Evolutionary conservation across 306 rosid species (phyloP).

Genomic region (Castanopsis chinensis): DNA sequence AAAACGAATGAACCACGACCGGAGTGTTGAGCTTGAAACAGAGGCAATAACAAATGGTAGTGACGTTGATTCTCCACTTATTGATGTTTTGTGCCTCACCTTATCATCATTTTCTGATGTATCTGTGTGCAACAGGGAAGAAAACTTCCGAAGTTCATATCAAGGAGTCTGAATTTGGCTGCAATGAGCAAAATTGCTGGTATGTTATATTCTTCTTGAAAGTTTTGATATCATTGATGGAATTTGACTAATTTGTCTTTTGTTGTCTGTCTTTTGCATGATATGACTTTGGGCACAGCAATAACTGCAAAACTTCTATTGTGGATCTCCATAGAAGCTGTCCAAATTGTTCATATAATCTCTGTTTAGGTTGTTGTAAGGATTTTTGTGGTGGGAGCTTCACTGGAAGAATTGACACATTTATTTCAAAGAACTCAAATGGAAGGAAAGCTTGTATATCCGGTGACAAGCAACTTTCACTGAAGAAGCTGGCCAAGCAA

Average conservation of each 20-base stretch:
- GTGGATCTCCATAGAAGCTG: constrained; percentile 94
- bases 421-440: constrained; percentile 31
- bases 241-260: constrained; percentile 15
- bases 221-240: constrained; percentile 10
- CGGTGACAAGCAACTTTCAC: constrained; percentile 32
- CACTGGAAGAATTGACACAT: constrained; percentile 34
- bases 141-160: constrained; percentile 58
- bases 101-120: constrained; percentile 10
- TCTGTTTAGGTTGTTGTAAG: constrained; percentile 76
- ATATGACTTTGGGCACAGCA: constrained; percentile 60
- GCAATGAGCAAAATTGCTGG: constrained; percentile 60
- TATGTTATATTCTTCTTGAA: constrained; percentile 26
- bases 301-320: constrained; percentile 62
- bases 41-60: constrained; percentile 72
- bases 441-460: constrained; percentile 32
- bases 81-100: constrained; percentile 18
- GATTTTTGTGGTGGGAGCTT: constrained; percentile 44
- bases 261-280: constrained; percentile 30
- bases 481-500: constrained; percentile 35
- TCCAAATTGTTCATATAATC: constrained; percentile 77
- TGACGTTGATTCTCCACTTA: constrained; percentile 12
- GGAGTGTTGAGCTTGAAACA: constrained; percentile 58
- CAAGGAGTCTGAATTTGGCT: constrained; percentile 58
- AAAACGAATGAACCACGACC: constrained; percentile 73
- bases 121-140: constrained; percentile 51